Base-by-base conservation (phyloP, 225 moss, liverwort and hornwort species). In the Straminergon stramineum region DNA sequence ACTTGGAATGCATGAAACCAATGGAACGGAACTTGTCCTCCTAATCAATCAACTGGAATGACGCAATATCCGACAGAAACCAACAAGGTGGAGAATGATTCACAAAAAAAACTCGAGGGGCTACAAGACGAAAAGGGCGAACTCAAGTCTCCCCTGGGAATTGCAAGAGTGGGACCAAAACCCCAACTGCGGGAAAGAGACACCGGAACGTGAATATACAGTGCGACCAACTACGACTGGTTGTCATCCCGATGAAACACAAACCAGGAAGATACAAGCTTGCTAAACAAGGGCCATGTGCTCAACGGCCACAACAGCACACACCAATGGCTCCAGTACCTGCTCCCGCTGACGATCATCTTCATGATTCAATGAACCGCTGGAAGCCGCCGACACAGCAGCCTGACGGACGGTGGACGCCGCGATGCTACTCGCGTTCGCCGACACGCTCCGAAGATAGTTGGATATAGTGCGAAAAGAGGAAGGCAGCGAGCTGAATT, bases 311-410 rank as follows among this genome's bases (percentile, higher is more conserved):
- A 55, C 68, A 70, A 76, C 69, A 81, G 51, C 58, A 32, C 7
- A 55, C 19, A 51, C 43, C 78, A 87, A 68, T 37, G 68, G 4
- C 27, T n/a, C 14, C 57, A 35, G 68, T 94, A 98, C 97, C 96
- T 99, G 97, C 84, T 99, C 99, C 22, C 99, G 97, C 90, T 97
- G 99, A 73, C 97, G 95, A 84, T 99, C 99, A n/a, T 97, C 97
- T 85, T 99, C 99, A 2, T 91, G 91, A 88, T 94, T 96, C 75
- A 96, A 91, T 52, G 97, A 93, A 39, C 95, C 96, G 91, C 92
- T 97, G n/a, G 99, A 94, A 74, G 95, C 94, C 41, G 97, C 96
- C 75, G 95, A 95, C 74, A 93, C 97, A 76, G 95, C 94, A 53
- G 96, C 97, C 91, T 97, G 97, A 81, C 99, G 97, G 62, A 97